A percentile compares a stretch with the other conserved stretches of the same genome.
These are phyloP conservation scores for Puccinia horiana DNA, from an alignment of 1,284 basidiomycete species.

Conservation along the genomic window DNA sequence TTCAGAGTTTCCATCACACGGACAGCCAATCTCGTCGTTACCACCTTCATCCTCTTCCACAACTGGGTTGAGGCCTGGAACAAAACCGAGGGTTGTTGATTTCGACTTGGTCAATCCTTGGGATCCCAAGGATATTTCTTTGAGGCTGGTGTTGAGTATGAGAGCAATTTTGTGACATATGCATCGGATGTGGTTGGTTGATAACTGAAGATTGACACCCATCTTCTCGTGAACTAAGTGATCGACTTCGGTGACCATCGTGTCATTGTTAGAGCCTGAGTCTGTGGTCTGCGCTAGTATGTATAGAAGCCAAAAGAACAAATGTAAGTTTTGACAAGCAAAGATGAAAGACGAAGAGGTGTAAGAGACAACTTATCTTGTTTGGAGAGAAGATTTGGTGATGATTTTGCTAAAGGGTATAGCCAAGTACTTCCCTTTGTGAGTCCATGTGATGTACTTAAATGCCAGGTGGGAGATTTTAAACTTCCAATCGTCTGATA, in stretches of 20 bases:
- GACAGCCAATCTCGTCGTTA: no score
- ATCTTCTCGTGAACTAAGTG: background rate
- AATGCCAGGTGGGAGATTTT: background rate
- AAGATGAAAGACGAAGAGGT: background rate
- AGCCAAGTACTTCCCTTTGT: slow-evolving; percentile 15
- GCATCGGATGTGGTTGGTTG: background rate
- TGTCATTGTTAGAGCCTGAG: no score
- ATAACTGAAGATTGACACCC: background rate
- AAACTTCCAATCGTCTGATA: slow-evolving; percentile 1
- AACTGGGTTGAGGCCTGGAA: background rate
- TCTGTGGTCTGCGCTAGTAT: no score
- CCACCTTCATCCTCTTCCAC: background rate
- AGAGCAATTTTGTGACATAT: slow-evolving; percentile 22
- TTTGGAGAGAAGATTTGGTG: background rate
- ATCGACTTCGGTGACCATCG: no score
- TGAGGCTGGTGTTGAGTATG: background rate
- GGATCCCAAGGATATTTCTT: background rate
- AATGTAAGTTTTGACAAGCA: background rate
- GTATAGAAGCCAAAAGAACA: no score
- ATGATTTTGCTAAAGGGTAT: background rate
- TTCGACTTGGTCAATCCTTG: background rate
- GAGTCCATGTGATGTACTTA: background rate
- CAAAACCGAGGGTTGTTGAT: background rate
- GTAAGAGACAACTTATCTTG: slow-evolving; percentile 6
- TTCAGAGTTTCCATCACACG: no score